Conservation (phyloP, 2,329 filamentous ascomycete genomes). For the Aspergillus sp. region DNA sequence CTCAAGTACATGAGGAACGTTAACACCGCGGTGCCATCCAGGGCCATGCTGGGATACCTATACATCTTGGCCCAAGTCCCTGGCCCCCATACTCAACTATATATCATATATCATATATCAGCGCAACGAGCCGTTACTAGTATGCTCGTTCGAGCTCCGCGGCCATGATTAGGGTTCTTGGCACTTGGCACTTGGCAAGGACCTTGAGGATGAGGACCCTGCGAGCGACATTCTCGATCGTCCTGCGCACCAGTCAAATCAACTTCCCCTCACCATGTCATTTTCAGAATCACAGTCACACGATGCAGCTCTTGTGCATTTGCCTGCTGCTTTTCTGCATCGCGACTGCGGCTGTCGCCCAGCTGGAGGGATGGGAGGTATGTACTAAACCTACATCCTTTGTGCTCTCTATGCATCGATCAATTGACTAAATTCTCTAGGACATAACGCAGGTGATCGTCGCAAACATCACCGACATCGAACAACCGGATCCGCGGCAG, state of each 20-base stretch:
- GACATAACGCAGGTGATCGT: constrained; percentile 20
- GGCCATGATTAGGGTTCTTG: too few species aligned
- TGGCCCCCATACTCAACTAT: too few species aligned
- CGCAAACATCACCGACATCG: constrained; percentile 19
- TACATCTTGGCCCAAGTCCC: too few species aligned
- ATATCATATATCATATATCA: too few species aligned
- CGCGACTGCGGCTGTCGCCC: background rate
- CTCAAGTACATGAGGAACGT: too few species aligned
- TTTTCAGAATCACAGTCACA: background rate
- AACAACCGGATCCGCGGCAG: background rate
- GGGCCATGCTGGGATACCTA: too few species aligned
- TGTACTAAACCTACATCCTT: background rate
- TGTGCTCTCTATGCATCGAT: too few species aligned
- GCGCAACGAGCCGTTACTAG: too few species aligned
- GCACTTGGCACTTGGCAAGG: constrained; percentile 25
- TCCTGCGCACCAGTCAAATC: background rate
- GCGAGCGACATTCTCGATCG: background rate
- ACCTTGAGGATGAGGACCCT: constrained; percentile 23
- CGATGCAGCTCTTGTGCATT: background rate
- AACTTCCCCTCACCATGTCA: background rate
- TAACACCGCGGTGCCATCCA: too few species aligned
- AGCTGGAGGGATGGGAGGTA: background rate
- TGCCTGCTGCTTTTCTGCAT: background rate
- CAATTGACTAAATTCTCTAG: background rate
- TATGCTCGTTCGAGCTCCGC: too few species aligned